These are phyloP conservation scores for Tolypocladium tropicale DNA, from an alignment of 2,329 filamentous ascomycete genomes.

Conservation along the genomic window DNA sequence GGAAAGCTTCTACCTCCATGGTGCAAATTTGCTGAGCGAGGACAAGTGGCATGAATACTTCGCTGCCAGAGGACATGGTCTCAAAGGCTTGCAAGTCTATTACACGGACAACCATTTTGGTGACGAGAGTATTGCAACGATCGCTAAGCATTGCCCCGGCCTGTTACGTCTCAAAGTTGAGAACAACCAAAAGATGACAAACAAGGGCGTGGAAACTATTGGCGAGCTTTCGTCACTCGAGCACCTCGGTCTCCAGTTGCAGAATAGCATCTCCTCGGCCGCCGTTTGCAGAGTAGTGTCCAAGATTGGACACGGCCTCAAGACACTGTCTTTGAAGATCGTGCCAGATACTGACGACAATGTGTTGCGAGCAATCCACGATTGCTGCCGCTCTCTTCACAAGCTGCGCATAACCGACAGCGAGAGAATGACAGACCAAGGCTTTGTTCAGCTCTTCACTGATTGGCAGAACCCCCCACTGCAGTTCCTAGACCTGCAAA, in stretches of 20 bases:
- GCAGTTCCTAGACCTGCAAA: slow-evolving; percentile 61
- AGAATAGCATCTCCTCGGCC: slow-evolving; percentile 43
- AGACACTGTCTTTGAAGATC: slow-evolving; percentile 66
- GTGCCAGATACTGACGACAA: slow-evolving; percentile 58
- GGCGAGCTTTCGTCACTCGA: slow-evolving; percentile 52
- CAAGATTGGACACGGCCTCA: slow-evolving; percentile 53
- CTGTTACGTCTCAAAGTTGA: slow-evolving; percentile 70
- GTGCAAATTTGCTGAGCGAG: slow-evolving; percentile 74
- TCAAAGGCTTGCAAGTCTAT: slow-evolving; percentile 66
- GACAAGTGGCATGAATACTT: slow-evolving; percentile 65
- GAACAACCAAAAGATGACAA: slow-evolving; percentile 65
- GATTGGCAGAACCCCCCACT: slow-evolving; percentile 67
- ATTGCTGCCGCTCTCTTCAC: slow-evolving; percentile 52
- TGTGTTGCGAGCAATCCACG: slow-evolving; percentile 61
- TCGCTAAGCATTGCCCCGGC: slow-evolving; percentile 55
- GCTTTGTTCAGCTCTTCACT: slow-evolving; percentile 62
- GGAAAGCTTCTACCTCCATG: slow-evolving; percentile 68
- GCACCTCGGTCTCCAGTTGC: slow-evolving; percentile 65
- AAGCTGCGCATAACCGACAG: slow-evolving; percentile 81
- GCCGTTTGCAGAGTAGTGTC: slow-evolving; percentile 51
- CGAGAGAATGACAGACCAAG: slow-evolving; percentile 62
- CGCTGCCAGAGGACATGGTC: slow-evolving; percentile 48
- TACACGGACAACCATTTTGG: slow-evolving; percentile 76
- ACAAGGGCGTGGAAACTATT: slow-evolving; percentile 55
- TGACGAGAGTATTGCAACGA: slow-evolving; percentile 53